A percentile compares a stretch with the other conserved stretches of the same genome.
phyloP scores from a whole-genome alignment of 495 filamentous ascomycete genomes.

The Penicillium salamii region DNA sequence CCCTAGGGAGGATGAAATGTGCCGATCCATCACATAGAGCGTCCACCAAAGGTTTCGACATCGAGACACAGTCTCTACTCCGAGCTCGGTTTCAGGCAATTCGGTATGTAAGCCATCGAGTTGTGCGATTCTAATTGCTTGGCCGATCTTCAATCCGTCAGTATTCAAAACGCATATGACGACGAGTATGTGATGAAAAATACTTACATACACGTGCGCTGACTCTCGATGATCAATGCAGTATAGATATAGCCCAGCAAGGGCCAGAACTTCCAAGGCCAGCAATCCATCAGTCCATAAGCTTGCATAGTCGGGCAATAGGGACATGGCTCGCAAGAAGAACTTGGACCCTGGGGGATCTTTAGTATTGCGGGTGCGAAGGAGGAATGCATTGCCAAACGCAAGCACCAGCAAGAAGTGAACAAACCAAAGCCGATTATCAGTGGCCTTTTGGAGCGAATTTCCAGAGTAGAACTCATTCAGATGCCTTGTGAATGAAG shows the following conservation, averaged over 20 bases:
- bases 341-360: conserved; percentile 31
- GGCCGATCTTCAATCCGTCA: conserved; percentile 25
- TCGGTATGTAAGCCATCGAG: conserved; percentile 37
- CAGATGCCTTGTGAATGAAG: conserved; percentile 24
- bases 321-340: conserved; percentile 38
- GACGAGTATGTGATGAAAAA: not conserved
- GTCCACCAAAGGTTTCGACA: conserved; percentile 40
- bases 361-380: conserved; percentile 12
- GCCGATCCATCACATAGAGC: conserved; percentile 36
- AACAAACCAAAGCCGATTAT: conserved; percentile 33
- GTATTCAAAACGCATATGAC: not conserved
- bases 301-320: conserved; percentile 31
- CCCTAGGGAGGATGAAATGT: conserved; percentile 35
- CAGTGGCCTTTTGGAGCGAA: conserved; percentile 15
- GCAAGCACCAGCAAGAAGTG: conserved; percentile 39
- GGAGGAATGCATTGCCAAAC: conserved; percentile 38
- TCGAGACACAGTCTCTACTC: conserved; percentile 22
- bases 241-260: conserved; percentile 36
- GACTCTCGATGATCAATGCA: conserved; percentile 32
- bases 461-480: conserved; percentile 26
- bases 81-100: conserved; percentile 31
- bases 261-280: conserved; percentile 32
- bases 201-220: conserved; percentile 34
- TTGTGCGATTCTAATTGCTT: conserved; percentile 38
- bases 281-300: conserved; percentile 27